A percentile compares a stretch with the other conserved stretches of the same genome.
Conservation (phyloP, 176 grass and related monocot genomes). For the Chrysopogon serrulatus region DNA sequence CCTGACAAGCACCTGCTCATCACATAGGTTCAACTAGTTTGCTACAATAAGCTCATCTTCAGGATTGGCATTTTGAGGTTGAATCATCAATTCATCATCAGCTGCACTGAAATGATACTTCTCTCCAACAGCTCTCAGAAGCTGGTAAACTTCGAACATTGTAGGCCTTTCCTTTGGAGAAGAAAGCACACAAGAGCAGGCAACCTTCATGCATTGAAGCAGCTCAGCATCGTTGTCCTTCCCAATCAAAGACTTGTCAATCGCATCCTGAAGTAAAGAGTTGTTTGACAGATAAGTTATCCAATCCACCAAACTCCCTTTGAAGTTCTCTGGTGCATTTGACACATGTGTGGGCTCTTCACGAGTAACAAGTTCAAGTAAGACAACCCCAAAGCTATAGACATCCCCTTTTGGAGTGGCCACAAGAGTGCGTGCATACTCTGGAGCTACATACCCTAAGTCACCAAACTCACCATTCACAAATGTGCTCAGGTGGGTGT, state of each 20-base stretch:
- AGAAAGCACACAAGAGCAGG: constrained; percentile 67
- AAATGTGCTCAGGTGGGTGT: constrained; percentile 93
- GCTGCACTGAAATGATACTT: constrained; percentile 73
- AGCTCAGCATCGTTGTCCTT: constrained; percentile 78
- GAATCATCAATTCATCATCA: constrained; percentile 61
- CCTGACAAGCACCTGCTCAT: background rate
- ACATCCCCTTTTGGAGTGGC: constrained; percentile 87
- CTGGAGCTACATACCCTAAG: constrained; percentile 87
- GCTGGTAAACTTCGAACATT: constrained; percentile 93
- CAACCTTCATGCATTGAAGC: constrained; percentile 86
- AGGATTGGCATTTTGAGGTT: constrained; percentile 26
- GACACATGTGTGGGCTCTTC: constrained; percentile 64
- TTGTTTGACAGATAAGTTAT: constrained; percentile 96
- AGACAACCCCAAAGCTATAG: constrained; percentile 85
- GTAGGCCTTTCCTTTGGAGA: constrained; percentile 79
- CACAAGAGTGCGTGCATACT: constrained; percentile 82
- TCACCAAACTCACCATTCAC: constrained; percentile 93
- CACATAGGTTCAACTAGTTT: constrained; percentile 29
- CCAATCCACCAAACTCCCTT: constrained; percentile 93
- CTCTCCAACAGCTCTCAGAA: constrained; percentile 76
- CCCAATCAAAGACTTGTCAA: constrained; percentile 84
- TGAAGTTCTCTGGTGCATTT: constrained; percentile 83
- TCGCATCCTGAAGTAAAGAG: constrained; percentile 70
- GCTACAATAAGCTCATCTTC: constrained; percentile 78
- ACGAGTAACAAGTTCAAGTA: constrained; percentile 82